A percentile compares a stretch with the other conserved stretches of the same genome.
Conservation (phyloP, 2,329 filamentous ascomycete genomes). For the Colletotrichum sp. region DNA sequence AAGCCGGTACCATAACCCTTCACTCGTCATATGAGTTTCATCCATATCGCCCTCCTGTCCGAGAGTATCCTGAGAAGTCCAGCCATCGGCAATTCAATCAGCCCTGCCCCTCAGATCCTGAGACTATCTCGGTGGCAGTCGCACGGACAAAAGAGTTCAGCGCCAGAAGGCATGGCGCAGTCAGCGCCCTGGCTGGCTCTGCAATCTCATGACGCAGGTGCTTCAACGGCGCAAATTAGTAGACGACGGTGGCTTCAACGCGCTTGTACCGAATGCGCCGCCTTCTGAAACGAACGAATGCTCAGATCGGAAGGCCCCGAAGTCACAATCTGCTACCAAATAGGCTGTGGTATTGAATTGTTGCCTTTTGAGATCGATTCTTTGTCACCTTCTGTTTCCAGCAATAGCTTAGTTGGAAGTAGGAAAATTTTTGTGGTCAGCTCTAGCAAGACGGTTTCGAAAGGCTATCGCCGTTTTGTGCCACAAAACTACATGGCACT, state of each 20-base stretch:
- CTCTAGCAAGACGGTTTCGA: not conserved
- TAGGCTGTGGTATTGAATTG: not conserved
- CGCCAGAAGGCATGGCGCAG: not conserved
- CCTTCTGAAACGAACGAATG: not conserved
- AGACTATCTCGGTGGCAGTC: not conserved
- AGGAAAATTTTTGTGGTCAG: not conserved
- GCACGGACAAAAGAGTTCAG: not conserved
- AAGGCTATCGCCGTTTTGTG: not conserved
- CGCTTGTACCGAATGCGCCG: not conserved
- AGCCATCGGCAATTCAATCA: not conserved
- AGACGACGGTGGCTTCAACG: not conserved
- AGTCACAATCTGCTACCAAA: not conserved
- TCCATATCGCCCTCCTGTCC: not conserved
- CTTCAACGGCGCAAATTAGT: not conserved
- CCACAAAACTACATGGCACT: not conserved
- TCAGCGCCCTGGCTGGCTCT: not conserved
- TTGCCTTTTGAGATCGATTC: not conserved
- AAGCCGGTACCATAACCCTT: not conserved
- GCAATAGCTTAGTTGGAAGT: not conserved
- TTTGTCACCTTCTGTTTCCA: not conserved
- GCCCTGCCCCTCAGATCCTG: not conserved
- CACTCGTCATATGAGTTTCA: conserved; percentile 4
- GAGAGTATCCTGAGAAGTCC: not conserved
- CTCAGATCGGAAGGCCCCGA: not conserved
- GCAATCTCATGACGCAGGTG: not conserved